Evolutionary conservation across 768 basidiomycete genomes (phyloP), one percentile per base, ranked within the genome.

Genomic region (Mycena capillaripes): DNA sequence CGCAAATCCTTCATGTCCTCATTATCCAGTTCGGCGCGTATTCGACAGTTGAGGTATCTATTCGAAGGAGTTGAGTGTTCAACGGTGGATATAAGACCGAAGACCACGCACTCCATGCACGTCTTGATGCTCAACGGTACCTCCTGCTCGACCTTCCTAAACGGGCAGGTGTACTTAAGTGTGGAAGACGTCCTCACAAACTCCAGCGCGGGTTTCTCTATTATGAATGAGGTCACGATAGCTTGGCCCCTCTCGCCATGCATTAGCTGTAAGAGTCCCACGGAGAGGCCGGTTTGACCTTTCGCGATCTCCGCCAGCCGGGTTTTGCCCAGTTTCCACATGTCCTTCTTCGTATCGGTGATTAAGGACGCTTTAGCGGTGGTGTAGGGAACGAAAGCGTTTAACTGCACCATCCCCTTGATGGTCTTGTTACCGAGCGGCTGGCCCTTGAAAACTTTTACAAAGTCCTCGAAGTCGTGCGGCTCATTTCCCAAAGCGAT

Each of bases 401-500:
- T 60, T 2, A 60, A 2, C 19, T 60, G 59, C 3, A 44, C 3
- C 59, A 44, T 44, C 2, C 38, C 59, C 59, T 19, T 25, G 25
- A 60, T 44, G 27, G 38, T 10, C 7, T 7, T n/a, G 9, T 60
- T 19, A 4, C 25, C 59, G 16, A 30, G 17, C 17, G 17, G 36
- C 52, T 55, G 19, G 38, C 27, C 19, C 1, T 11, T 40, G 38
- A 65, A 55, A 52, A 65, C 55, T 17, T n/a, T 38, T 19, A 38
- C 19, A 17, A 65, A 65, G 19, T 65, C 50, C 17, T 25, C 27
- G 3, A 42, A 29, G 11, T 65, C 36, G 3, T 27, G 52, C 12
- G 63, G 63, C 38, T 65, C 63, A 21, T 42, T 55, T 17, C 16
- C 63, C 7, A 65, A 16, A 9, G 40, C 52, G 19, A 65, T 16